Conservation (phyloP, 306 rosid genomes). For the Dryas drummondii region DNA sequence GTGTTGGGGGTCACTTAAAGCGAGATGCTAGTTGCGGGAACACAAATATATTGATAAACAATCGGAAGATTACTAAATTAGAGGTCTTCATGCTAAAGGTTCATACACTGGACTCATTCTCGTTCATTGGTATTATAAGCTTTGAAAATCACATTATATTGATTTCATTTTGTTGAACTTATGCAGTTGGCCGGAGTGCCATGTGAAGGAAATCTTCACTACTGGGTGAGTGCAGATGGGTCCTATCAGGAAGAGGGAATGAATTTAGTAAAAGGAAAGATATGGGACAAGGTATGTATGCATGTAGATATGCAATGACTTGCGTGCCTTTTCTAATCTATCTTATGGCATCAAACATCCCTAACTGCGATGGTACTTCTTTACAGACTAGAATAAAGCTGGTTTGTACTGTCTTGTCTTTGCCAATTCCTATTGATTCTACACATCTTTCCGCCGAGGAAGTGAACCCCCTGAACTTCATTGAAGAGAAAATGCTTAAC, state of each 20-base stretch:
- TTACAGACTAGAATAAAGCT: conserved; percentile 51
- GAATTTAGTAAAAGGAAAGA: conserved; percentile 46
- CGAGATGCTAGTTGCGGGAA: conserved; percentile 63
- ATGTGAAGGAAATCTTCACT: conserved; percentile 63
- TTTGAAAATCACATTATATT: neutral
- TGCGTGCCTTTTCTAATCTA: conserved; percentile 17
- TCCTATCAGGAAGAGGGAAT: conserved; percentile 82
- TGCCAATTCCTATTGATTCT: conserved; percentile 55
- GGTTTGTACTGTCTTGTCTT: conserved; percentile 43
- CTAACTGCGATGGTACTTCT: conserved; percentile 18
- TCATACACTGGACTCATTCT: neutral
- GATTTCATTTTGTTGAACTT: conserved; percentile 17
- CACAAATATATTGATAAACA: conserved; percentile 54
- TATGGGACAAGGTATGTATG: conserved; percentile 68
- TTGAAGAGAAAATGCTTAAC: conserved; percentile 32
- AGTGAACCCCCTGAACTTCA: neutral
- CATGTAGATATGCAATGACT: conserved; percentile 15
- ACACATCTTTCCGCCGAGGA: conserved; percentile 20
- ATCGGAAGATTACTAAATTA: conserved; percentile 52
- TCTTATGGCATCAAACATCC: neutral
- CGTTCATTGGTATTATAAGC: conserved; percentile 4
- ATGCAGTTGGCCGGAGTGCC: conserved; percentile 67
- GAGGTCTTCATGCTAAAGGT: conserved; percentile 68
- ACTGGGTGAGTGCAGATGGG: conserved; percentile 74
- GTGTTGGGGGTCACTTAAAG: conserved; percentile 49